Evolutionary conservation across 768 basidiomycete genomes (phyloP).

Genomic region (Collybia mongolica): DNA sequence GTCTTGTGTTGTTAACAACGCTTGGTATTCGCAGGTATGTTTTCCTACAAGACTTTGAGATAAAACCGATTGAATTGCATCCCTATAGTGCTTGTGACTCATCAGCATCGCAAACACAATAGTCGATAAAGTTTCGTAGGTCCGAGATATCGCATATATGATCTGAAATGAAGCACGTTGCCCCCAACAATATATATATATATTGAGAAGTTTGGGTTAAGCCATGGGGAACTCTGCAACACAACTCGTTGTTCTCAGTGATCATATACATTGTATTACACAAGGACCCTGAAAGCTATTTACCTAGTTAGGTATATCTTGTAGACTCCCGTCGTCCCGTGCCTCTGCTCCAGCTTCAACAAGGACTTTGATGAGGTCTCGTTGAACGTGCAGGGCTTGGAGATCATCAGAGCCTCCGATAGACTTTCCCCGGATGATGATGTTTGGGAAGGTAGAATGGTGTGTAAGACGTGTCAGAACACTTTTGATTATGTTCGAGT

Average conservation of each 20-base stretch:
- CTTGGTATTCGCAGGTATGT: conserved; percentile 22
- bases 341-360: conserved; percentile 45
- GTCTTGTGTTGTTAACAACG: conserved; percentile 16
- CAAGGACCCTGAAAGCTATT: conserved; percentile 2
- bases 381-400: conserved; percentile 46
- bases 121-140: too few relatives aligned
- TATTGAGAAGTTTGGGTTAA: too few relatives aligned
- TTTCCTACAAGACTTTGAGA: background rate
- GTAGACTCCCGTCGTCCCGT: conserved; percentile 11
- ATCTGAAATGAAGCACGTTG: too few relatives aligned
- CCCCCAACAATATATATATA: too few relatives aligned
- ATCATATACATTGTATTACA: conserved; percentile 4
- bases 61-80: background rate
- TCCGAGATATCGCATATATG: too few relatives aligned
- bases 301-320: conserved; percentile 4
- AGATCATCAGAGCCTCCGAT: conserved; percentile 70
- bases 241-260: conserved; percentile 17
- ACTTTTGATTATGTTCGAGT: conserved; percentile 60
- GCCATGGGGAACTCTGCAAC: too few relatives aligned
- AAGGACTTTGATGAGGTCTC: conserved; percentile 41
- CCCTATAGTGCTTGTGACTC: background rate
- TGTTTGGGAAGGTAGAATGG: conserved; percentile 74
- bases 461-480: conserved; percentile 65
- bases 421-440: conserved; percentile 60
- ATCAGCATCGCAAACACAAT: background rate